Evolutionary conservation across 2,329 filamentous ascomycete species (phyloP).

Genomic region (Emmonsiellopsis sp.): DNA sequence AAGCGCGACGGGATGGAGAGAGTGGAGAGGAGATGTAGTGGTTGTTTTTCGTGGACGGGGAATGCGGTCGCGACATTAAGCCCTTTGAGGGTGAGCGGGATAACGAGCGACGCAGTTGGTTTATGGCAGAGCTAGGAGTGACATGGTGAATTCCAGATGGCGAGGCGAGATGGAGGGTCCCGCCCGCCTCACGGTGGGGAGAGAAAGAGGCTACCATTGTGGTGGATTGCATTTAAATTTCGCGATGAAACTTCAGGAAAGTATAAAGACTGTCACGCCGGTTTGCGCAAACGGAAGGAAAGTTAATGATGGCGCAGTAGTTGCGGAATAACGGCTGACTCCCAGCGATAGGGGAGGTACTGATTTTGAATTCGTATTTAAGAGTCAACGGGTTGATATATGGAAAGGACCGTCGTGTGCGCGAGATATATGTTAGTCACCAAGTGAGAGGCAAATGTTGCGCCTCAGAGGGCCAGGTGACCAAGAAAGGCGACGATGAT

Average conservation of each 20-base stretch:
- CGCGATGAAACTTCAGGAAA: not conserved
- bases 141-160: constrained; percentile 76
- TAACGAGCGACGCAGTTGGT: constrained; percentile 75
- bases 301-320: not conserved
- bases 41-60: constrained; percentile 43
- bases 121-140: constrained; percentile 71
- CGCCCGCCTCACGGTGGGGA: constrained; percentile 49
- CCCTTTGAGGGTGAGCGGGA: constrained; percentile 87
- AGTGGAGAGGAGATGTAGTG: constrained; percentile 44
- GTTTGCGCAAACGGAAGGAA: not conserved
- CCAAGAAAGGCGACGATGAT: not conserved
- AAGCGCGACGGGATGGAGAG: constrained; percentile 47
- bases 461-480: not conserved
- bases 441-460: not conserved
- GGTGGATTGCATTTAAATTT: not conserved
- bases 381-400: not conserved
- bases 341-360: not conserved
- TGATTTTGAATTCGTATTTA: not conserved
- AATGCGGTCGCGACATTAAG: constrained; percentile 46
- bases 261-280: not conserved
- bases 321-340: too few relatives aligned
- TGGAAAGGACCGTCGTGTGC: not conserved
- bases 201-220: constrained; percentile 41
- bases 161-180: constrained; percentile 77
- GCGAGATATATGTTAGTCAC: not conserved